These are phyloP conservation scores for Nakaseomyces bracarensis DNA, from an alignment of 1,139 yeast species.

Conservation along the genomic window DNA sequence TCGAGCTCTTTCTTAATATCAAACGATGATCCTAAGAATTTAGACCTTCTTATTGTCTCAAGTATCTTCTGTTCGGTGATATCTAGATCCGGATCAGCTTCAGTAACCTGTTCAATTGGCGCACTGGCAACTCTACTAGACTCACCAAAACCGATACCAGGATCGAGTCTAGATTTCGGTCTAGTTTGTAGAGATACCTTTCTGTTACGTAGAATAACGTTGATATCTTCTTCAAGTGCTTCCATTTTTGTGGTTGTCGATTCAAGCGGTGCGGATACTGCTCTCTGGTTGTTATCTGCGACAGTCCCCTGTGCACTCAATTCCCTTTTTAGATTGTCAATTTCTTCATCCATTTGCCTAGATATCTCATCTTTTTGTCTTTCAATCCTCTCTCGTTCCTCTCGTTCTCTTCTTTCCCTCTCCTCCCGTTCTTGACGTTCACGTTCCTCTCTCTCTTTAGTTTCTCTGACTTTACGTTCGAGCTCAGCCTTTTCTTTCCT, in stretches of 20 bases:
- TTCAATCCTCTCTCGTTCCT: slow-evolving; percentile 17
- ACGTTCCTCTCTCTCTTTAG: slow-evolving; percentile 13
- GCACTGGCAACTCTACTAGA: slow-evolving; percentile 6
- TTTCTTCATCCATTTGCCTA: slow-evolving; percentile 24
- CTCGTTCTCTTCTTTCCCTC: slow-evolving; percentile 11
- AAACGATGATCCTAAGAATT: slow-evolving; percentile 37
- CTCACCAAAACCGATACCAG: slow-evolving; percentile 31
- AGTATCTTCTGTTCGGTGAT: slow-evolving; percentile 26
- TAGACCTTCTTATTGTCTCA: slow-evolving; percentile 37
- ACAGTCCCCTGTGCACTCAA: slow-evolving; percentile 10
- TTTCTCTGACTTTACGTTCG: slow-evolving; percentile 36
- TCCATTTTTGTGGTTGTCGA: slow-evolving; percentile 17
- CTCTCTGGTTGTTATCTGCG: slow-evolving; percentile 24
- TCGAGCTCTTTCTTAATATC: slow-evolving; percentile 41
- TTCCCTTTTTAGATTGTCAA: slow-evolving; percentile 22
- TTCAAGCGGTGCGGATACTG: slow-evolving; percentile 34
- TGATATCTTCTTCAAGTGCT: slow-evolving; percentile 17
- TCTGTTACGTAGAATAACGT: slow-evolving; percentile 28
- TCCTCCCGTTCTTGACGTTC: slow-evolving; percentile 11
- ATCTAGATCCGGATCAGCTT: slow-evolving; percentile 8
- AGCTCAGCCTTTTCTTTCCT: slow-evolving; percentile 43
- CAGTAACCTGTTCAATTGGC: slow-evolving; percentile 5
- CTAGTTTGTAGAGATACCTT: slow-evolving; percentile 40
- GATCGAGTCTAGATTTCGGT: slow-evolving; percentile 68
- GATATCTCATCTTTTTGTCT: slow-evolving; percentile 17